These are phyloP conservation scores for Paraleonurus japonicus DNA, from an alignment of 257 asterid species.

Conservation along the genomic window DNA sequence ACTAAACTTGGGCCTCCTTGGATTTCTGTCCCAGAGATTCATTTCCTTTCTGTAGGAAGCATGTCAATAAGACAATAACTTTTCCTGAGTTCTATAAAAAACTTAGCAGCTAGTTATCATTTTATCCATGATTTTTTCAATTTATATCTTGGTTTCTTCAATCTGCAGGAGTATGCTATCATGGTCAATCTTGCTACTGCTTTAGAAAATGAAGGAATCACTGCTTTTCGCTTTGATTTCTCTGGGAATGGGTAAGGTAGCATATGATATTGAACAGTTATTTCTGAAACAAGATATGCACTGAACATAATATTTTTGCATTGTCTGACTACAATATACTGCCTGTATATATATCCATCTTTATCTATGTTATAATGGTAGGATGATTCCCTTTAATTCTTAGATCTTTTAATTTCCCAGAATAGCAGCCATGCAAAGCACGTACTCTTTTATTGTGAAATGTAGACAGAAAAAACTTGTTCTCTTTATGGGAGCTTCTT, in stretches of 20 bases:
- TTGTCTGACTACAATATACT: neutral
- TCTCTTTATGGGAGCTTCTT: too few relatives aligned
- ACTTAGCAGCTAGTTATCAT: neutral
- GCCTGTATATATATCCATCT: neutral
- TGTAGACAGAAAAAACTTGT: too few relatives aligned
- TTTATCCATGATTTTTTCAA: neutral
- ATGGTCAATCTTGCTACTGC: conserved; percentile 55
- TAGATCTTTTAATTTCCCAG: too few relatives aligned
- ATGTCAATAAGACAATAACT: neutral
- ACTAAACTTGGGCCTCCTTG: neutral
- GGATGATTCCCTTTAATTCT: neutral
- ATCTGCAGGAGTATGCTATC: conserved; percentile 34
- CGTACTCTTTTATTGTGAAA: too few relatives aligned
- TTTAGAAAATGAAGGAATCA: conserved; percentile 75
- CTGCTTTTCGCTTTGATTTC: conserved; percentile 76
- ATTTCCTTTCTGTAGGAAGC: neutral
- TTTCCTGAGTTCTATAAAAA: neutral
- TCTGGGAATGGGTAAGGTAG: conserved; percentile 80
- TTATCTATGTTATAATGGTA: neutral
- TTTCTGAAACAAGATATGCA: neutral
- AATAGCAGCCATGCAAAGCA: neutral
- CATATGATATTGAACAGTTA: conserved; percentile 1
- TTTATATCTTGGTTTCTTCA: conserved; percentile 7
- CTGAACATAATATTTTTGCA: neutral
- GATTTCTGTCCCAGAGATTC: neutral